Percentiles rank a stretch among this genome's conserved stretches.
These are phyloP conservation scores for Fusarium sp. DNA, from an alignment of 2,329 filamentous ascomycete species.

Conservation along the genomic window DNA sequence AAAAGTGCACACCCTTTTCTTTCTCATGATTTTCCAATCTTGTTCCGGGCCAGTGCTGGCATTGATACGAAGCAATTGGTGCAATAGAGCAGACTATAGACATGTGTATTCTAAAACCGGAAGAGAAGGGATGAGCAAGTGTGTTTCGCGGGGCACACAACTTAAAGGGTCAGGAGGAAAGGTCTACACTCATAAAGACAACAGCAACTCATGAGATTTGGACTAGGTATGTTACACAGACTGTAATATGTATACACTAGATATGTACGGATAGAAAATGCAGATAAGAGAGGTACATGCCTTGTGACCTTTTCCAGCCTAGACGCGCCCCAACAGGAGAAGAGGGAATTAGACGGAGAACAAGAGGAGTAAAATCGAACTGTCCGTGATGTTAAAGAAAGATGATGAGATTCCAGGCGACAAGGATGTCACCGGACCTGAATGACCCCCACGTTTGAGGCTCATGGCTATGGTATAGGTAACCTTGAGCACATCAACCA, in stretches of 20 bases:
- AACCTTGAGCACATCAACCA: background rate
- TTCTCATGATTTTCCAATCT: background rate
- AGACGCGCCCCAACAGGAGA: slow-evolving; percentile 27
- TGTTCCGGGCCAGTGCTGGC: background rate
- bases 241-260: background rate
- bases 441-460: background rate
- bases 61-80: slow-evolving; percentile 3
- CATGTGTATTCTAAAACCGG: background rate
- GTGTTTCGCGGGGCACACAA: background rate
- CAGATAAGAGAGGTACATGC: slow-evolving; percentile 3
- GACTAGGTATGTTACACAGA: background rate
- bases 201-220: background rate
- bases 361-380: background rate
- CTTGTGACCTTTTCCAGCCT: slow-evolving; percentile 5
- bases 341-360: background rate
- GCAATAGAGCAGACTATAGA: slow-evolving; percentile 15
- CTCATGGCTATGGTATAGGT: background rate
- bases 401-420: background rate
- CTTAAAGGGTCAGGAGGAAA: background rate
- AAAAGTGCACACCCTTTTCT: background rate
- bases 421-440: background rate
- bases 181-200: background rate
- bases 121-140: background rate
- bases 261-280: background rate
- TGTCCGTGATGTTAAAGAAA: background rate